Evolutionary conservation across 371 early-diverging fungal genomes (phyloP).

Genomic region (Cokeromyces recurvatus): DNA sequence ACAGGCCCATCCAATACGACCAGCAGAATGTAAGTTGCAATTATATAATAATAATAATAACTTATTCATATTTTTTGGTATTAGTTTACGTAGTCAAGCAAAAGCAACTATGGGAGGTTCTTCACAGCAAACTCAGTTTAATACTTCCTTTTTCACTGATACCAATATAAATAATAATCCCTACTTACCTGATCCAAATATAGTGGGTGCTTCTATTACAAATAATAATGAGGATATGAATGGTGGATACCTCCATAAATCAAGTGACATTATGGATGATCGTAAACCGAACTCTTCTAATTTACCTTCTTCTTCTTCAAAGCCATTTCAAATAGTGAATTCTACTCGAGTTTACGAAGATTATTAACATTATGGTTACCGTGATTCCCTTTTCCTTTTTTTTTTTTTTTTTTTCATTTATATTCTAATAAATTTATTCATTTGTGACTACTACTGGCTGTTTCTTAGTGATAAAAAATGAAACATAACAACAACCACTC

Average conservation of each 20-base stretch:
- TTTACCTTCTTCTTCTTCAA: slow-evolving; percentile 14
- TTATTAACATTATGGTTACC: no score
- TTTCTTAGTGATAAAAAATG: no score
- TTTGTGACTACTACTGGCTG: no score
- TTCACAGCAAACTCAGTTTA: slow-evolving; percentile 4
- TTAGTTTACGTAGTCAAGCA: slow-evolving; percentile 36
- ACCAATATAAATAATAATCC: neutral
- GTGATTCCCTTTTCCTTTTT: no score
- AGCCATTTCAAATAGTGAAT: slow-evolving; percentile 35
- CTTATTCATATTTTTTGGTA: neutral
- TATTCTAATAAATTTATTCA: no score
- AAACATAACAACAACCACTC: no score
- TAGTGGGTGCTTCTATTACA: no score
- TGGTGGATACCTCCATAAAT: no score
- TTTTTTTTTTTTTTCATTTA: no score
- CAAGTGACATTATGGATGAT: slow-evolving; percentile 15
- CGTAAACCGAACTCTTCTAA: slow-evolving; percentile 2
- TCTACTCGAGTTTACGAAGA: slow-evolving; percentile 31
- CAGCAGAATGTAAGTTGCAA: slow-evolving; percentile 25
- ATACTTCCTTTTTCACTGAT: slow-evolving; percentile 2
- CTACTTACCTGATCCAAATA: no score
- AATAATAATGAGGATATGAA: no score
- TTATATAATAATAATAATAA: no score
- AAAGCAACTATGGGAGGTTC: slow-evolving; percentile 17
- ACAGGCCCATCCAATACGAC: slow-evolving; percentile 20